A percentile compares a stretch with the other conserved stretches of the same genome.
Evolutionary conservation across 345 rosid genomes (phyloP).

Genomic region (Microcos paniculata): DNA sequence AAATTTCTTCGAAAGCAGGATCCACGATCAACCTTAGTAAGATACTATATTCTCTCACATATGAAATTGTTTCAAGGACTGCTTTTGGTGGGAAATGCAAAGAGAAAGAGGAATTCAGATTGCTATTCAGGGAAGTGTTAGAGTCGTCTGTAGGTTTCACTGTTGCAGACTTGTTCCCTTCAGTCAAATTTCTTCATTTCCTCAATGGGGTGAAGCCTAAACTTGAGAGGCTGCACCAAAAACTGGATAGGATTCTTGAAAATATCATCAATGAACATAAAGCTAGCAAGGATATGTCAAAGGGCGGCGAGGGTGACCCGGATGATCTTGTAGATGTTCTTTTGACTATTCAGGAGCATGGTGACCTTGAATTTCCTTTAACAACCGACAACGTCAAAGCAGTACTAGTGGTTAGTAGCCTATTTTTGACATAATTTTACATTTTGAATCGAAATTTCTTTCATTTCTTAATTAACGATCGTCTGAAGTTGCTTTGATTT

Average conservation of each 20-base stretch:
- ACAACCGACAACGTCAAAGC: conserved; percentile 12
- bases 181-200: too few relatives aligned
- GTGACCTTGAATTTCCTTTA: too few relatives aligned
- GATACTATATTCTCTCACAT: too few relatives aligned
- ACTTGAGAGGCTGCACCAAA: too few relatives aligned
- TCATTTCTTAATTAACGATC: neutral
- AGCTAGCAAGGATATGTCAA: neutral
- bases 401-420: neutral
- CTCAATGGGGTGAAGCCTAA: too few relatives aligned
- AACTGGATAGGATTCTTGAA: conserved; percentile 18
- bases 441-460: neutral
- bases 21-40: too few relatives aligned
- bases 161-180: conserved; percentile 26
- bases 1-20: neutral
- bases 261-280: conserved; percentile 18
- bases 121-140: neutral
- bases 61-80: too few relatives aligned
- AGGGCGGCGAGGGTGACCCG: neutral
- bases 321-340: conserved; percentile 9
- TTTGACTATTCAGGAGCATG: conserved; percentile 7
- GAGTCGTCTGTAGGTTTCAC: neutral
- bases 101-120: neutral
- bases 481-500: neutral
- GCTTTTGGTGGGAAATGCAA: too few relatives aligned
- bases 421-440: neutral